Percentiles rank a stretch among this genome's conserved stretches.
Conservation (phyloP, 176 grass and related monocot species). For the Lolium rigidum region DNA sequence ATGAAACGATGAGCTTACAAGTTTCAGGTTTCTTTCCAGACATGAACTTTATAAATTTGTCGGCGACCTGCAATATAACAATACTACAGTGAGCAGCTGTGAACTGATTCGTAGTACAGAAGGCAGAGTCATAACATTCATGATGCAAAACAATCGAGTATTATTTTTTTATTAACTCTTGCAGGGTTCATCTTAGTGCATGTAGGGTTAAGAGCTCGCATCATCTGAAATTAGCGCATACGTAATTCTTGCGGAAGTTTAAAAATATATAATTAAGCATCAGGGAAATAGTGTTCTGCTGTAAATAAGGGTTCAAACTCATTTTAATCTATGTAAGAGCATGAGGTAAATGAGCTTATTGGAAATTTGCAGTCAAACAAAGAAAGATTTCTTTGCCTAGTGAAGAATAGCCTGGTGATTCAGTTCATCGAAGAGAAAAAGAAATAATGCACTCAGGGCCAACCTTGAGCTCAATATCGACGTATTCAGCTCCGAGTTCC, state of each 20-base stretch:
- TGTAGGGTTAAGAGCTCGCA: too few relatives aligned
- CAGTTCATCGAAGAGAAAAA: constrained; percentile 9
- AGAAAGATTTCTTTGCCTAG: not conserved
- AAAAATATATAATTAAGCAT: not conserved
- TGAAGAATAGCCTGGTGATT: not conserved
- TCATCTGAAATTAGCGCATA: not conserved
- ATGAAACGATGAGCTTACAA: constrained; percentile 90
- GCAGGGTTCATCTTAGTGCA: not conserved
- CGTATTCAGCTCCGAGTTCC: constrained; percentile 90
- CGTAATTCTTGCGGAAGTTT: not conserved
- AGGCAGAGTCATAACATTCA: not conserved
- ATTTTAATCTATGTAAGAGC: not conserved
- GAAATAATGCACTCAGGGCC: not conserved
- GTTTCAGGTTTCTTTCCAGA: constrained; percentile 84
- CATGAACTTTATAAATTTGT: constrained; percentile 74
- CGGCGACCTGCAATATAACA: constrained; percentile 65
- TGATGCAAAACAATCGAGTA: not conserved
- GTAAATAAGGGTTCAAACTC: not conserved
- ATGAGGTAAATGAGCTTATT: not conserved
- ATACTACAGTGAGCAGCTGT: not conserved
- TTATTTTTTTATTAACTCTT: not conserved
- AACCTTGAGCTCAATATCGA: constrained; percentile 97
- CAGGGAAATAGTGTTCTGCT: not conserved
- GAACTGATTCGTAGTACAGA: not conserved
- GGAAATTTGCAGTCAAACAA: not conserved